Conservation (phyloP, 202 grass and related monocot species). For the Setaria viridis region DNA sequence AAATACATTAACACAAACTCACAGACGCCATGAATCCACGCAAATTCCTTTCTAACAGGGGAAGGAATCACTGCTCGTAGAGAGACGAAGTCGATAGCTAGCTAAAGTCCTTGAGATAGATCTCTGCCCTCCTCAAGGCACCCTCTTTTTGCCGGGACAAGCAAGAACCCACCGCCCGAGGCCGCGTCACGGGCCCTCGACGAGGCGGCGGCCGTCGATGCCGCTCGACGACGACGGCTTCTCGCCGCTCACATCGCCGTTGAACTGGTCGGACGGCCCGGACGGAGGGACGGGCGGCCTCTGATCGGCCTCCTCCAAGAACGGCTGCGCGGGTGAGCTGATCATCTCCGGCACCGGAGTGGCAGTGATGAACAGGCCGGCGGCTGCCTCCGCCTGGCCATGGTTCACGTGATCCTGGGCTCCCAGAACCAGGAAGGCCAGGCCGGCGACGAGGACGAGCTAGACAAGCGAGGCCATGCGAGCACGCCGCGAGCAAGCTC, state of each 20-base stretch:
- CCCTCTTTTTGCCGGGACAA: neutral
- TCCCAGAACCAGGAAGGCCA: conserved; percentile 33
- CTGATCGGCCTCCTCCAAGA: neutral
- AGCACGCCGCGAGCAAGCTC: neutral
- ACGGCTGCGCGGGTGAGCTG: neutral
- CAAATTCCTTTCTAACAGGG: neutral
- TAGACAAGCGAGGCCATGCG: conserved; percentile 11
- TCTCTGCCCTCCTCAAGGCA: neutral
- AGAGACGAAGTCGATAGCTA: neutral
- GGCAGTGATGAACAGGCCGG: neutral
- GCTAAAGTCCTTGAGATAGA: neutral
- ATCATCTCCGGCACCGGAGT: neutral
- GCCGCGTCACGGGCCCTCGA: neutral
- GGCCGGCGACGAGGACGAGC: conserved; percentile 15
- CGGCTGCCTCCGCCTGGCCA: neutral
- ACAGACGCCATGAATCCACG: neutral
- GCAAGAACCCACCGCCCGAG: neutral
- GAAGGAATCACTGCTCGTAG: neutral
- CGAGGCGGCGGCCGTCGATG: neutral
- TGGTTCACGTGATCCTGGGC: neutral
- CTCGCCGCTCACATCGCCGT: neutral
- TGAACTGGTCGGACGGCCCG: conserved; percentile 23
- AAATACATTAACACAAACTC: neutral
- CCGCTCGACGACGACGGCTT: neutral
- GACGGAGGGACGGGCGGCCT: conserved; percentile 25